Percentiles rank a stretch among this genome's conserved stretches.
Conservation (phyloP, 2,329 filamentous ascomycete genomes). For the Fusarium fracticaudum region DNA sequence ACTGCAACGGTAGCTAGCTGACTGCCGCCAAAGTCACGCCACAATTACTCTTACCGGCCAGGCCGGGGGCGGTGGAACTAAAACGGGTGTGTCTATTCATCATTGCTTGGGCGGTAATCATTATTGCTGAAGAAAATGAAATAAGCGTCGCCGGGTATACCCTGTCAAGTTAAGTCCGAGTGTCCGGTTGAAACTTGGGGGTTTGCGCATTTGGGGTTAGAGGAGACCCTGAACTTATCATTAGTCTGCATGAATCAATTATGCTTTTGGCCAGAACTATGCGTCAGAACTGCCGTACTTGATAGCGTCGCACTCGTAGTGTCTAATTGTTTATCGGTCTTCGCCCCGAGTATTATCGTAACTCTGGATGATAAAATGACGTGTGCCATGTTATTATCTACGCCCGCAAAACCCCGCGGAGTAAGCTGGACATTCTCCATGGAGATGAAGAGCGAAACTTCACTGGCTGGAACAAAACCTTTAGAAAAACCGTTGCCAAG, state of each 20-base stretch:
- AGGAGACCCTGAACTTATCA: background rate
- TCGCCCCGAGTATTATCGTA: background rate
- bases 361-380: background rate
- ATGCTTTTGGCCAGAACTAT: background rate
- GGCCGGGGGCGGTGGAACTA: constrained; percentile 6
- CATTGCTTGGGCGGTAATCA: background rate
- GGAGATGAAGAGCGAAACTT: background rate
- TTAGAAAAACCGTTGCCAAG: constrained; percentile 15
- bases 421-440: background rate
- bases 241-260: background rate
- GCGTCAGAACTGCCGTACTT: background rate
- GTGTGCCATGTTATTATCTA: background rate
- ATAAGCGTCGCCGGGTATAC: background rate
- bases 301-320: background rate
- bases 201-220: background rate
- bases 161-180: background rate
- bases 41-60: background rate
- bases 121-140: background rate
- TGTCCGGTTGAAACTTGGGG: background rate
- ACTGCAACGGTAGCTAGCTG: background rate
- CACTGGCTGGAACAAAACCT: constrained; percentile 4
- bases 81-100: background rate
- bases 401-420: constrained; percentile 1
- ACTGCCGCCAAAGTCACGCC: background rate
- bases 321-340: background rate